Conservation (phyloP, 257 asterid genomes). For the Plantago elongata region DNA sequence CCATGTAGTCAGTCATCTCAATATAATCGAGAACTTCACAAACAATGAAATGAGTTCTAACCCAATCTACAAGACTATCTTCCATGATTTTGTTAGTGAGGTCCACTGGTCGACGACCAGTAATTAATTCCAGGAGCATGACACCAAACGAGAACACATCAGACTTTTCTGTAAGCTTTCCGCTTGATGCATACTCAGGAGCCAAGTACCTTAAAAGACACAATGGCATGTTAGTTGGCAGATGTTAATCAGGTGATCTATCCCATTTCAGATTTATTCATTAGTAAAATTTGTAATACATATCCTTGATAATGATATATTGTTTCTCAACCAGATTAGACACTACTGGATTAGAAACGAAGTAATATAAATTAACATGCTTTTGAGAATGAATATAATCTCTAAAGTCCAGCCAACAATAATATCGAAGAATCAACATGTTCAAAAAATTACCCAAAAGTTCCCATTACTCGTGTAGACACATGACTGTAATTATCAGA, state of each 20-base stretch:
- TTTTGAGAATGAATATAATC: too few relatives aligned
- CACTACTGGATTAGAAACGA: too few relatives aligned
- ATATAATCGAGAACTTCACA: background rate
- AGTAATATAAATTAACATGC: too few relatives aligned
- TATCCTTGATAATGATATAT: background rate
- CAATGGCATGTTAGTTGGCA: background rate
- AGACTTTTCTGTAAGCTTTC: constrained; percentile 77
- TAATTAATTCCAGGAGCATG: constrained; percentile 83
- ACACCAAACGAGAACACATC: constrained; percentile 93
- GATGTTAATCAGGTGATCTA: background rate
- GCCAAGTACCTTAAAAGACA: constrained; percentile 62
- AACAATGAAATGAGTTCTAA: constrained; percentile 19
- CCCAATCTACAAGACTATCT: constrained; percentile 95
- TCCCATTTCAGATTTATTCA: background rate
- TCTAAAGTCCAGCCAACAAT: too few relatives aligned
- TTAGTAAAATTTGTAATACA: background rate
- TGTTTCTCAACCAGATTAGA: background rate
- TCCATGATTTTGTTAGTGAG: constrained; percentile 55
- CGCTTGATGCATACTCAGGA: constrained; percentile 94
- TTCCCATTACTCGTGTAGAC: constrained; percentile 99
- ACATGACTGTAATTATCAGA: constrained; percentile 82
- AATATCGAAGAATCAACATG: background rate
- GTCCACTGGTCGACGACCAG: constrained; percentile 81
- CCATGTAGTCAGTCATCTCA: background rate
- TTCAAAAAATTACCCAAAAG: constrained; percentile 56